Percentiles rank a stretch among this genome's conserved stretches.
These are phyloP conservation scores for Neofusicoccum parvum DNA, from an alignment of 2,329 filamentous ascomycete species.

Conservation along the genomic window DNA sequence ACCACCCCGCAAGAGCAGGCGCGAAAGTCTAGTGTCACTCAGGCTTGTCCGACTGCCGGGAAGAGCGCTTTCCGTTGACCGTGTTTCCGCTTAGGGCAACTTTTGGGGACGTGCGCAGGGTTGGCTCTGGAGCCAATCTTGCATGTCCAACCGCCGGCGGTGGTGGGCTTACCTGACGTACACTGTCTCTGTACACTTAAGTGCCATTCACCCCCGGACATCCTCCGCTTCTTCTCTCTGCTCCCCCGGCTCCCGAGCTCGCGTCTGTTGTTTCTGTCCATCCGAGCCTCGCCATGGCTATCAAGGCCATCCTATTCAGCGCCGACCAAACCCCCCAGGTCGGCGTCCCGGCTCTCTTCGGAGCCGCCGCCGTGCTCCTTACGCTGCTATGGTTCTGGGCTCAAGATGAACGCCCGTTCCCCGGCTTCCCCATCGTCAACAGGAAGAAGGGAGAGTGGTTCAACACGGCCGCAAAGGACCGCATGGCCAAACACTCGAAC, in stretches of 20 bases:
- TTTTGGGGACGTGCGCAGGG: too few relatives aligned
- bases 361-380: neutral
- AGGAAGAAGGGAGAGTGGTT: neutral
- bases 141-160: too few relatives aligned
- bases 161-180: too few relatives aligned
- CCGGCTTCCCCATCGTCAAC: neutral
- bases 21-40: too few relatives aligned
- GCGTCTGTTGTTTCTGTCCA: neutral
- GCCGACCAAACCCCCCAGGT: neutral
- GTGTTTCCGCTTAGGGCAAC: too few relatives aligned
- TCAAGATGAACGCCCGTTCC: neutral
- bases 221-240: too few relatives aligned
- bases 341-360: neutral
- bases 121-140: too few relatives aligned
- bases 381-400: neutral
- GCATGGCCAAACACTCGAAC: neutral
- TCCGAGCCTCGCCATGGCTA: neutral
- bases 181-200: neutral
- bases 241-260: too few relatives aligned
- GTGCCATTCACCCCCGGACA: neutral
- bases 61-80: too few relatives aligned
- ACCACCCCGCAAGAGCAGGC: too few relatives aligned
- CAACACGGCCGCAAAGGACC: constrained; percentile 1
- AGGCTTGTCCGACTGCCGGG: too few relatives aligned
- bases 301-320: neutral